Percentiles rank a stretch among this genome's conserved stretches.
Conservation (phyloP, 129 eudicot genomes). For the Logfia minima region DNA sequence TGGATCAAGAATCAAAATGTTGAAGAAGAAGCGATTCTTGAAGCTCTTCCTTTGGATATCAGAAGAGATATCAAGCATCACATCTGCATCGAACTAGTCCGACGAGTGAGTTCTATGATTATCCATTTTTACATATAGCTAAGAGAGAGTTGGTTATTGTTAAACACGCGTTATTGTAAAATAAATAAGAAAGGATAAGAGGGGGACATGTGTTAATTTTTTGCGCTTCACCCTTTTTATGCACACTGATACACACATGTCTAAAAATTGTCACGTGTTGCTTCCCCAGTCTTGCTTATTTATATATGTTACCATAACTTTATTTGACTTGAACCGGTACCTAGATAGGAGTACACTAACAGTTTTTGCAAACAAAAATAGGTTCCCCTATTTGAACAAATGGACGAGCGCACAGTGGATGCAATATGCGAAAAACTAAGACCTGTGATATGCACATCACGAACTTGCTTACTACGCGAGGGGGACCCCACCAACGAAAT, state of each 20-base stretch:
- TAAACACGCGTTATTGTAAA: background rate
- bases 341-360: background rate
- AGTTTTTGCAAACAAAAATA: constrained; percentile 10
- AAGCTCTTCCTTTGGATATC: constrained; percentile 62
- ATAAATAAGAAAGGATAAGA: background rate
- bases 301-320: too few species aligned
- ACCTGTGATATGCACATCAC: constrained; percentile 52
- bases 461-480: constrained; percentile 61
- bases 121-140: background rate
- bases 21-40: constrained; percentile 60
- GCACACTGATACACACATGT: too few species aligned
- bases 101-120: constrained; percentile 50
- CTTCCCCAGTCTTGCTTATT: too few species aligned
- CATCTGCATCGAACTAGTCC: constrained; percentile 67
- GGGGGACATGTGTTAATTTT: too few species aligned
- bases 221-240: too few species aligned
- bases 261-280: too few species aligned
- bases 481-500: constrained; percentile 72
- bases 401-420: constrained; percentile 73
- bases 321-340: too few species aligned
- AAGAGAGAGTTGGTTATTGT: background rate
- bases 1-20: constrained; percentile 74
- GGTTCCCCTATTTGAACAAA: constrained; percentile 77
- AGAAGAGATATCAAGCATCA: constrained; percentile 78
- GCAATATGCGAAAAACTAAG: constrained; percentile 68